Evolutionary conservation across 2,329 filamentous ascomycete species (phyloP).

Genomic region (Colletotrichum nymphaeae): DNA sequence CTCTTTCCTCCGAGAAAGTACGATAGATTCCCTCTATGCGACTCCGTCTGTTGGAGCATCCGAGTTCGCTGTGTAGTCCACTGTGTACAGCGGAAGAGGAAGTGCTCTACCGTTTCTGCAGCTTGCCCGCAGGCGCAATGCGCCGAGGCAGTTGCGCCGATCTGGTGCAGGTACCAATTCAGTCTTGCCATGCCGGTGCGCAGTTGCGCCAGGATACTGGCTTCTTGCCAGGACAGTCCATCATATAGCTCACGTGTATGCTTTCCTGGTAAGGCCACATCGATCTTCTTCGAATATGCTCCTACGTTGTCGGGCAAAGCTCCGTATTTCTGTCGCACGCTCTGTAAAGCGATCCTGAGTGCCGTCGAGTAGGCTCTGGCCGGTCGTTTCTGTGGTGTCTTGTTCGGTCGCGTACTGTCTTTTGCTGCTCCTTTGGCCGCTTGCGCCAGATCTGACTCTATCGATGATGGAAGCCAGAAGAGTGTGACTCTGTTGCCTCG

Average conservation of each 20-base stretch:
- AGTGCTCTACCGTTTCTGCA: too few relatives aligned
- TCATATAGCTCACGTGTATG: conserved; percentile 38
- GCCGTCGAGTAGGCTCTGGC: neutral
- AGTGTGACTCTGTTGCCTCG: neutral
- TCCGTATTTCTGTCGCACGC: neutral
- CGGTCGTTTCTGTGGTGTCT: neutral
- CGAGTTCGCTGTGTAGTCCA: too few relatives aligned
- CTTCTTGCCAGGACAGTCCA: conserved; percentile 34
- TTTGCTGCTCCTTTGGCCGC: neutral
- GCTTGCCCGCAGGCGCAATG: too few relatives aligned
- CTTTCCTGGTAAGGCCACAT: conserved; percentile 25
- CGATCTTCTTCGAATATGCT: neutral
- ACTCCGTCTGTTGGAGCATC: too few relatives aligned
- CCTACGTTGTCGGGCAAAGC: neutral
- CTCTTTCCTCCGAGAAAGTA: too few relatives aligned
- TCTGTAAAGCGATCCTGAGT: neutral
- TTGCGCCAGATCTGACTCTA: neutral
- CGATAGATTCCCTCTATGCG: too few relatives aligned
- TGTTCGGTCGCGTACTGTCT: neutral
- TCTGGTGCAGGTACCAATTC: conserved; percentile 34
- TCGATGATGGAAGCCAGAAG: neutral
- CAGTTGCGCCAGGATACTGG: conserved; percentile 6
- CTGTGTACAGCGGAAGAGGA: too few relatives aligned
- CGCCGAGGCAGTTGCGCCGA: conserved; percentile 15
- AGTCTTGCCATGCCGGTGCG: conserved; percentile 30